A percentile compares a stretch with the other conserved stretches of the same genome.
These are phyloP conservation scores for Apiotrichum porosum DNA, from an alignment of 1,284 basidiomycete genomes.

Conservation along the genomic window DNA sequence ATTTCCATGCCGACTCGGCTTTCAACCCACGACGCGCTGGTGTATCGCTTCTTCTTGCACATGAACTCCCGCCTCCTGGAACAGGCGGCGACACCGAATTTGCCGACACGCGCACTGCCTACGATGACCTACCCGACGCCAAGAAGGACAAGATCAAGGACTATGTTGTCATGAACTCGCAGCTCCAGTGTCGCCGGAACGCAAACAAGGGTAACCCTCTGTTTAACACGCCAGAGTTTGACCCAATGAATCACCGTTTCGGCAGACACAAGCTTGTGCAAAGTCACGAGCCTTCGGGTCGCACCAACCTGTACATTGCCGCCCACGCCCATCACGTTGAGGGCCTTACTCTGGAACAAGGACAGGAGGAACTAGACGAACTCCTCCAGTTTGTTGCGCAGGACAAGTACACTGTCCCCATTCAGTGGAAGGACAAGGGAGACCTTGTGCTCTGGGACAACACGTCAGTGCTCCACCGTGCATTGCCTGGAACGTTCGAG, in stretches of 20 bases:
- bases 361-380: constrained; percentile 17
- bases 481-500: constrained; percentile 15
- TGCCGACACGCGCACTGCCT: constrained; percentile 22
- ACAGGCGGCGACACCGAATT: constrained; percentile 25
- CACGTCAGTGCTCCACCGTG: constrained; percentile 24
- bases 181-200: constrained; percentile 26
- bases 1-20: constrained; percentile 23
- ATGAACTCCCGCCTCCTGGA: constrained; percentile 16
- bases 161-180: constrained; percentile 34
- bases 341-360: constrained; percentile 10
- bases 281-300: constrained; percentile 16
- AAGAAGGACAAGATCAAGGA: constrained; percentile 32
- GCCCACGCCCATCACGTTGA: constrained; percentile 21
- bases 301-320: constrained; percentile 26
- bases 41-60: constrained; percentile 18
- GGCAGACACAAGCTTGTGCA: constrained; percentile 26
- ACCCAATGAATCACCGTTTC: too few relatives aligned
- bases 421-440: constrained; percentile 17
- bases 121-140: constrained; percentile 14
- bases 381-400: constrained; percentile 17
- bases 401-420: constrained; percentile 13
- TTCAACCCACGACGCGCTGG: constrained; percentile 26
- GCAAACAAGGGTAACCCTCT: constrained; percentile 15
- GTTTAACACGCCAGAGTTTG: not conserved
- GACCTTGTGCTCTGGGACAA: constrained; percentile 29